These are phyloP conservation scores for Colletotrichum brevisporum DNA, from an alignment of 2,329 filamentous ascomycete genomes.

Conservation along the genomic window DNA sequence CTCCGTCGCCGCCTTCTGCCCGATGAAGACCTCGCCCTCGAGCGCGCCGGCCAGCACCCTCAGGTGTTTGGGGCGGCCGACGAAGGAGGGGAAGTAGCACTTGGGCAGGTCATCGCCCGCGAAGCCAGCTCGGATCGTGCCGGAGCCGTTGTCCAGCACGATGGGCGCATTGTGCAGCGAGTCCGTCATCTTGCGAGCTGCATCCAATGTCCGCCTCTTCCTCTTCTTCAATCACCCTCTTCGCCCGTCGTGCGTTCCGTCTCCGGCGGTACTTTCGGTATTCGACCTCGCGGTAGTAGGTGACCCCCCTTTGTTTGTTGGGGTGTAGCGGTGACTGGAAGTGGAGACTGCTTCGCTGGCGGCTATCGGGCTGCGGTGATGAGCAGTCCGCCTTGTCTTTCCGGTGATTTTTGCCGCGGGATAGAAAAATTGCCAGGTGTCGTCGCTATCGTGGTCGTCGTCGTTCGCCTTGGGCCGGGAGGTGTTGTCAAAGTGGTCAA, in stretches of 20 bases:
- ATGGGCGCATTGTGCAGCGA: constrained; percentile 96
- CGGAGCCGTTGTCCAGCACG: constrained; percentile 98
- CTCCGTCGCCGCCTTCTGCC: constrained; percentile 88
- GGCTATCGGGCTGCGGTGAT: not conserved
- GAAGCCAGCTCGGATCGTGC: constrained; percentile 96
- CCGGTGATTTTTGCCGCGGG: not conserved
- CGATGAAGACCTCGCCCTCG: constrained; percentile 98
- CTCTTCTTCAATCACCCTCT: constrained; percentile 22
- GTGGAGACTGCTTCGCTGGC: constrained; percentile 26
- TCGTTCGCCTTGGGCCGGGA: constrained; percentile 15
- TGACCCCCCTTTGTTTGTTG: constrained; percentile 38
- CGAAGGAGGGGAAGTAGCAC: constrained; percentile 97
- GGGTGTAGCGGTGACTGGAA: constrained; percentile 37
- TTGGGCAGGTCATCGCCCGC: constrained; percentile 96
- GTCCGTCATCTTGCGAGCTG: constrained; percentile 63
- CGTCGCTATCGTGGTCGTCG: constrained; percentile 32
- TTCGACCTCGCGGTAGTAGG: constrained; percentile 25
- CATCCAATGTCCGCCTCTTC: constrained; percentile 28
- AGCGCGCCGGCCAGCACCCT: constrained; percentile 95
- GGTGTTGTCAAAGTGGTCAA: constrained; percentile 35
- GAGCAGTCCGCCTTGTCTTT: not conserved
- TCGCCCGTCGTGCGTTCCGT: constrained; percentile 13
- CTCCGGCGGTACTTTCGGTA: constrained; percentile 16
- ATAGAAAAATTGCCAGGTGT: not conserved
- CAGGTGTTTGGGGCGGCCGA: constrained; percentile 94